Evolutionary conservation across 2,329 filamentous ascomycete species (phyloP).

Genomic region (Scedosporium dehoogii): DNA sequence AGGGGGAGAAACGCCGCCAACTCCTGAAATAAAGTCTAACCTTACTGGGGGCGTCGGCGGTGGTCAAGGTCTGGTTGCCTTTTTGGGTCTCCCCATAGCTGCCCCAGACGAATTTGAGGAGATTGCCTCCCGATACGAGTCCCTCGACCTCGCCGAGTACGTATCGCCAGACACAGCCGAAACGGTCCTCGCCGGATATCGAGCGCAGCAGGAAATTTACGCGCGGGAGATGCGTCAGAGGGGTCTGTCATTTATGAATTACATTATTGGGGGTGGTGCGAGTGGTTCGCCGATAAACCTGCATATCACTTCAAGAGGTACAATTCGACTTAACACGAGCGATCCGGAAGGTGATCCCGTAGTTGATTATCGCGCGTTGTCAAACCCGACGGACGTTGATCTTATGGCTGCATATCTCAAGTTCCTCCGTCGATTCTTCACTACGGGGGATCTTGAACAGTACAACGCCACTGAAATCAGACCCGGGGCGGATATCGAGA

Average conservation of each 20-base stretch:
- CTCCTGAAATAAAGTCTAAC: background rate
- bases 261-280: conserved; percentile 13
- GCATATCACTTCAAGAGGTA: conserved; percentile 18
- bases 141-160: conserved; percentile 20
- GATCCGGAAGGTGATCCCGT: conserved; percentile 25
- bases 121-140: conserved; percentile 20
- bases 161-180: conserved; percentile 19
- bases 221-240: conserved; percentile 21
- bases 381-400: conserved; percentile 27
- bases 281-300: conserved; percentile 1
- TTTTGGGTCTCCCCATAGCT: conserved; percentile 13
- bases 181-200: conserved; percentile 24
- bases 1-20: background rate
- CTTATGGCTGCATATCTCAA: conserved; percentile 25
- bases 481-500: background rate
- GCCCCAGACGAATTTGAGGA: conserved; percentile 21
- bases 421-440: conserved; percentile 21
- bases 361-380: conserved; percentile 27
- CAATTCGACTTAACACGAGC: conserved; percentile 25
- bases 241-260: conserved; percentile 22
- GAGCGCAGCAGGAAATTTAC: conserved; percentile 26
- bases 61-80: conserved; percentile 11
- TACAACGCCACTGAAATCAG: conserved; percentile 2
- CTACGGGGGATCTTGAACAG: background rate
- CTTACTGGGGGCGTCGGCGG: conserved; percentile 4